These are phyloP conservation scores for Exophiala sp. DNA, from an alignment of 2,329 filamentous ascomycete genomes.

Conservation along the genomic window DNA sequence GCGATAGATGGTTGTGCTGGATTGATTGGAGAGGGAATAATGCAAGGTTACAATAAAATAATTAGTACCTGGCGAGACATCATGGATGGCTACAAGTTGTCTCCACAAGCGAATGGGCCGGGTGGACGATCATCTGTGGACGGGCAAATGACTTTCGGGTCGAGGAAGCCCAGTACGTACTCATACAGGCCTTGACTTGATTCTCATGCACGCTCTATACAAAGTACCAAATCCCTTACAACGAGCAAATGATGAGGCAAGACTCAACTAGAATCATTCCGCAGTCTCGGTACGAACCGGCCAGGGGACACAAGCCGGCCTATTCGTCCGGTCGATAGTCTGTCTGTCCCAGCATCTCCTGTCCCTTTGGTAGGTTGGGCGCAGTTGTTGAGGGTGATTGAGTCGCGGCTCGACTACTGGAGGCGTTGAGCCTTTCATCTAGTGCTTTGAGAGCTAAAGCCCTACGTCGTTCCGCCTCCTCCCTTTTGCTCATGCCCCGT, in stretches of 20 bases:
- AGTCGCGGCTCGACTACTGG: slow-evolving; percentile 52
- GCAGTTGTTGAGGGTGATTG: slow-evolving; percentile 31
- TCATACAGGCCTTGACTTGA: too few relatives aligned
- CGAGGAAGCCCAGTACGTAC: too few relatives aligned
- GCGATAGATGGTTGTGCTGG: slow-evolving; percentile 2
- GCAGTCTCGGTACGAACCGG: too few relatives aligned
- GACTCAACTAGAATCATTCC: too few relatives aligned
- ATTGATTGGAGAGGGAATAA: slow-evolving; percentile 18
- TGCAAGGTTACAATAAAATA: slow-evolving; percentile 3
- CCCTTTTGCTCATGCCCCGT: slow-evolving; percentile 61
- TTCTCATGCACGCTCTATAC: too few relatives aligned
- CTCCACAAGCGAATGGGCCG: too few relatives aligned
- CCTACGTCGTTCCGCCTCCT: slow-evolving; percentile 84
- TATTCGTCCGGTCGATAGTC: slow-evolving; percentile 41
- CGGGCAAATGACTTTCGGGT: too few relatives aligned
- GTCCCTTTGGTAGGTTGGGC: slow-evolving; percentile 30
- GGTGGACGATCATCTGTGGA: too few relatives aligned
- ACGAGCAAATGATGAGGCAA: too few relatives aligned
- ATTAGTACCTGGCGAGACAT: not conserved
- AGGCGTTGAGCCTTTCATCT: slow-evolving; percentile 86
- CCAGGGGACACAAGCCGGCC: slow-evolving; percentile 1
- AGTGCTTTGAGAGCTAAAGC: slow-evolving; percentile 85
- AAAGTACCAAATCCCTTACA: too few relatives aligned
- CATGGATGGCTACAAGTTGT: too few relatives aligned
- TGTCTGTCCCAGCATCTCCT: slow-evolving; percentile 35